Conservation (phyloP, 345 rosid species). For the Camelina neglecta region DNA sequence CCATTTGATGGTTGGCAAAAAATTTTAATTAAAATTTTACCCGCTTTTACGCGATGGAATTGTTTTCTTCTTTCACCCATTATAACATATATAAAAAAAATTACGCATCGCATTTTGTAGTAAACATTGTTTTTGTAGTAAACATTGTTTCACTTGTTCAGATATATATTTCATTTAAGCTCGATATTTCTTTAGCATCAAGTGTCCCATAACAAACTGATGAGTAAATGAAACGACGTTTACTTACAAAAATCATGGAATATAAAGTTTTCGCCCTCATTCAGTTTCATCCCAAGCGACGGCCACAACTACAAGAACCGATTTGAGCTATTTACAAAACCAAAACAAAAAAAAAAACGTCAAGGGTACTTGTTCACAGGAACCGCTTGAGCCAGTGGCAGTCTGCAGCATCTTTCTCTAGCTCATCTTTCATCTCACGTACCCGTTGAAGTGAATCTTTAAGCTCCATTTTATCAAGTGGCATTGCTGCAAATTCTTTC, state of each 20-base stretch:
- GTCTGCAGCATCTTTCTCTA: constrained; percentile 73
- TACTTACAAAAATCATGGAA: background rate
- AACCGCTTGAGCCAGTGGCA: constrained; percentile 78
- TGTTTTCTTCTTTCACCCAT: no score
- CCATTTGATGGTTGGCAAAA: no score
- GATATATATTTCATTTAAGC: background rate
- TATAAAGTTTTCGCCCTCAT: background rate
- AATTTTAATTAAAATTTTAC: no score
- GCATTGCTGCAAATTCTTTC: constrained; percentile 81
- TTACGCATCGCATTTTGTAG: no score
- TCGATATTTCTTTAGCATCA: background rate
- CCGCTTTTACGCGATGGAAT: no score
- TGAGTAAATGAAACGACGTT: background rate
- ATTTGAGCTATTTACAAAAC: constrained; percentile 5
- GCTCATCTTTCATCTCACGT: constrained; percentile 59
- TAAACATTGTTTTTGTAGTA: no score
- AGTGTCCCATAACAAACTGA: background rate
- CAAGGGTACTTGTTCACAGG: constrained; percentile 41
- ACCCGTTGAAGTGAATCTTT: constrained; percentile 66
- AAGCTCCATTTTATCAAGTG: constrained; percentile 82
- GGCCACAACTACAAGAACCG: constrained; percentile 5
- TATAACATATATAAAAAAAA: no score
- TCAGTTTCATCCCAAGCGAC: background rate
- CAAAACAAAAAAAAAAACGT: background rate
- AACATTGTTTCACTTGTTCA: no score